These are phyloP conservation scores for Effrenium voratum DNA, from an alignment of 73 alveolate genomes.

Conservation along the genomic window DNA sequence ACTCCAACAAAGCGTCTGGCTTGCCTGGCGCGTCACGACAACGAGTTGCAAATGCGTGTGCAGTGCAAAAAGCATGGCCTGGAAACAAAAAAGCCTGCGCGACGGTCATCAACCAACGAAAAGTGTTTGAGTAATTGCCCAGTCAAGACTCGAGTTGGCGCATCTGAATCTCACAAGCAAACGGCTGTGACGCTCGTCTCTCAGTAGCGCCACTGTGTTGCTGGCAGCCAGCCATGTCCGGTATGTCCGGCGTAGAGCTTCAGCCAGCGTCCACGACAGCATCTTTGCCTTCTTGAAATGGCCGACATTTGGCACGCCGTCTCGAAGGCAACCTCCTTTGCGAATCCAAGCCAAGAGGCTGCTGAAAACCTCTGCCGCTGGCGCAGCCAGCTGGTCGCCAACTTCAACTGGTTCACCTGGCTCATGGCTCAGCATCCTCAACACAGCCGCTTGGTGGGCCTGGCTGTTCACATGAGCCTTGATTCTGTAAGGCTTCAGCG, in stretches of 20 bases:
- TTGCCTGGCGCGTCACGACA: neutral
- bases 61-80: too few relatives aligned
- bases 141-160: neutral
- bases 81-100: neutral
- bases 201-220: neutral
- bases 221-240: neutral
- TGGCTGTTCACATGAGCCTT: neutral
- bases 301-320: constrained; percentile 15
- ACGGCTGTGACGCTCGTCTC: constrained; percentile 33
- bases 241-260: neutral
- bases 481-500: constrained; percentile 37
- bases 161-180: constrained; percentile 8
- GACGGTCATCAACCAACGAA: neutral
- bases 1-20: constrained; percentile 21
- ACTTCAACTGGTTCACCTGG: neutral
- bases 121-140: neutral
- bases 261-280: constrained; percentile 15
- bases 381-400: neutral
- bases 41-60: neutral
- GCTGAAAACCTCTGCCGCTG: neutral
- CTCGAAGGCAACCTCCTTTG: constrained; percentile 17
- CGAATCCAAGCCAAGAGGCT: constrained; percentile 16
- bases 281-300: neutral
- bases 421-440: constrained; percentile 32
- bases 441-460: constrained; percentile 2